These are phyloP conservation scores for Moricandia arvensis DNA, from an alignment of 345 rosid species.

Conservation along the genomic window DNA sequence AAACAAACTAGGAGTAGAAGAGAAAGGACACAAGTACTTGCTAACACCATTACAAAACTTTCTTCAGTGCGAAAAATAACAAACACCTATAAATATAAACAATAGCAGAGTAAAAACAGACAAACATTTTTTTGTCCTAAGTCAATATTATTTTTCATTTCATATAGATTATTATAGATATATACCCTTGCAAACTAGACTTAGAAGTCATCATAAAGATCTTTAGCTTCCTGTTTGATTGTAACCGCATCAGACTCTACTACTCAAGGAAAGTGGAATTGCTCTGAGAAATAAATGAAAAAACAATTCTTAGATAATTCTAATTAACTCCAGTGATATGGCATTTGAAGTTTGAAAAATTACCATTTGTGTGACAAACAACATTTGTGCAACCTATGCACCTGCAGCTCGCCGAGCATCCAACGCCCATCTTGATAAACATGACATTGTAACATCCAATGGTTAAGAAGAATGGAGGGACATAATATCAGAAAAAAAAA, in stretches of 20 bases:
- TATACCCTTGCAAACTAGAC: neutral
- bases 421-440: constrained; percentile 57
- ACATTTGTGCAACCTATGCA: constrained; percentile 66
- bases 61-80: neutral
- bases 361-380: constrained; percentile 50
- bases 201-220: neutral
- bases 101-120: neutral
- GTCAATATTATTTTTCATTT: neutral
- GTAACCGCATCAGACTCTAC: constrained; percentile 11
- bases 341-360: constrained; percentile 15
- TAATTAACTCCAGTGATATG: neutral
- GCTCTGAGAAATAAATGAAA: constrained; percentile 3
- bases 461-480: constrained; percentile 1
- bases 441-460: constrained; percentile 27
- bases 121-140: neutral
- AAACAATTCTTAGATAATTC: neutral
- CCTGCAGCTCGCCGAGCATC: constrained; percentile 70
- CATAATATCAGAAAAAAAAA: neutral
- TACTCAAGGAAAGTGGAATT: neutral
- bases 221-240: neutral
- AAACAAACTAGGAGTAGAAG: neutral
- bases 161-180: neutral
- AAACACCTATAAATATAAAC: neutral
- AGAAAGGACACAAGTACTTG: neutral
- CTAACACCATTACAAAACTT: neutral